Conservation (phyloP, 2,329 filamentous ascomycete genomes). For the Colletotrichum simmondsii region DNA sequence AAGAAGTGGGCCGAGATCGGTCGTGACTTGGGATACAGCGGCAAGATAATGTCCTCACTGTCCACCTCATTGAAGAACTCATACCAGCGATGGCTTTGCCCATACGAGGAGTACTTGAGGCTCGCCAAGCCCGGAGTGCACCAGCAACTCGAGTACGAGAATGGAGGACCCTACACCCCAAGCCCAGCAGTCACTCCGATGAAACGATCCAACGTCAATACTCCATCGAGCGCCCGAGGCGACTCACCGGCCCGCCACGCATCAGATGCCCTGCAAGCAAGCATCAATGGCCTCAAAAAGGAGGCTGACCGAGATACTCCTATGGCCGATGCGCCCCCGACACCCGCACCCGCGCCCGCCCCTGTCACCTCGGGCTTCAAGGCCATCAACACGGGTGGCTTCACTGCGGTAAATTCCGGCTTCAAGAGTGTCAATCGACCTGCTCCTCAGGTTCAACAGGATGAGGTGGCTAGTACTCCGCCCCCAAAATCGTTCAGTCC, state of each 20-base stretch:
- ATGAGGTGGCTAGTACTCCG: conserved; percentile 67
- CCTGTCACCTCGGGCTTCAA: conserved; percentile 67
- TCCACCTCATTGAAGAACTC: conserved; percentile 99
- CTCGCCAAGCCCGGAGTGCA: conserved; percentile 96
- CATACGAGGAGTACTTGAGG: conserved; percentile 94
- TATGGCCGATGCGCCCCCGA: conserved; percentile 57
- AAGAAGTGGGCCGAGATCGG: conserved; percentile 99
- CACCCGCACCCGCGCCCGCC: conserved; percentile 48
- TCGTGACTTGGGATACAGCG: conserved; percentile 94
- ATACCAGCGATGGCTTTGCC: conserved; percentile 95
- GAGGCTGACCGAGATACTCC: conserved; percentile 60
- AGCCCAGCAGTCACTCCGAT: conserved; percentile 76
- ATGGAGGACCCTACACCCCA: conserved; percentile 91
- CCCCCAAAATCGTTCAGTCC: conserved; percentile 72
- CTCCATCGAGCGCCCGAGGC: conserved; percentile 66
- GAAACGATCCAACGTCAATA: conserved; percentile 71
- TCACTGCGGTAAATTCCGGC: conserved; percentile 78
- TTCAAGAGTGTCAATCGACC: conserved; percentile 75
- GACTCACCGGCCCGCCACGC: conserved; percentile 75
- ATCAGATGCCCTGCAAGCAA: conserved; percentile 63
- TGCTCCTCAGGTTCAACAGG: conserved; percentile 28
- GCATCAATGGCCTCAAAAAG: conserved; percentile 55
- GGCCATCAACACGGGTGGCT: conserved; percentile 69
- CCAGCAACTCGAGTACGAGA: conserved; percentile 91
- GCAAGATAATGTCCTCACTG: conserved; percentile 99